Evolutionary conservation across 371 early-diverging fungal genomes (phyloP).

Genomic region (Lichtheimia hyalospora): DNA sequence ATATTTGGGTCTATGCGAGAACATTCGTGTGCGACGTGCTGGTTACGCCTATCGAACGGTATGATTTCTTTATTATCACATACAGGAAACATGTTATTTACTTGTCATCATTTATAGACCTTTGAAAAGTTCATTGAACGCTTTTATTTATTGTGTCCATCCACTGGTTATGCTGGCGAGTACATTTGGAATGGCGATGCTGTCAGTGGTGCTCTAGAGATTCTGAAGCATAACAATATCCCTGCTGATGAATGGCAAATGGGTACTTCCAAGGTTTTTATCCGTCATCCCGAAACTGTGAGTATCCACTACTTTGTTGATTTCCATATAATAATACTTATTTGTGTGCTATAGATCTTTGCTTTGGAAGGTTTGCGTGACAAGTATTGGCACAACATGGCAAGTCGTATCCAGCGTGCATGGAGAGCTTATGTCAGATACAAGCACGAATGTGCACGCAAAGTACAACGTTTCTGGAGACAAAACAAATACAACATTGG

Average conservation of each 20-base stretch:
- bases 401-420: constrained; percentile 90
- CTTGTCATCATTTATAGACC: constrained; percentile 14
- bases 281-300: constrained; percentile 92
- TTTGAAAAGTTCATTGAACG: constrained; percentile 53
- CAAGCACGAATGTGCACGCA: constrained; percentile 71
- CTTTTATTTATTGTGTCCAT: constrained; percentile 78
- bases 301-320: constrained; percentile 4
- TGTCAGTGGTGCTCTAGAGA: constrained; percentile 63
- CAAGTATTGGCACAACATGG: constrained; percentile 96
- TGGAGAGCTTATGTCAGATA: constrained; percentile 82
- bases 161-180: constrained; percentile 84
- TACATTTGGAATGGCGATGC: constrained; percentile 89
- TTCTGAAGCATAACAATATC: constrained; percentile 86
- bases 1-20: constrained; percentile 94
- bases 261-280: constrained; percentile 91
- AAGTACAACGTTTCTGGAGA: constrained; percentile 84
- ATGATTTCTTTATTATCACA: constrained; percentile 2
- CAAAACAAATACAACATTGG: constrained; percentile 89
- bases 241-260: constrained; percentile 93
- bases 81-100: neutral
- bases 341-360: constrained; percentile 59
- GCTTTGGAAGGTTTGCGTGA: constrained; percentile 92
- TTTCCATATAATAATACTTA: neutral
- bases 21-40: constrained; percentile 96
- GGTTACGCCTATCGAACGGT: constrained; percentile 88